These are phyloP conservation scores for Yarrowia hollandica DNA, from an alignment of 805 yeast genomes.

Conservation along the genomic window DNA sequence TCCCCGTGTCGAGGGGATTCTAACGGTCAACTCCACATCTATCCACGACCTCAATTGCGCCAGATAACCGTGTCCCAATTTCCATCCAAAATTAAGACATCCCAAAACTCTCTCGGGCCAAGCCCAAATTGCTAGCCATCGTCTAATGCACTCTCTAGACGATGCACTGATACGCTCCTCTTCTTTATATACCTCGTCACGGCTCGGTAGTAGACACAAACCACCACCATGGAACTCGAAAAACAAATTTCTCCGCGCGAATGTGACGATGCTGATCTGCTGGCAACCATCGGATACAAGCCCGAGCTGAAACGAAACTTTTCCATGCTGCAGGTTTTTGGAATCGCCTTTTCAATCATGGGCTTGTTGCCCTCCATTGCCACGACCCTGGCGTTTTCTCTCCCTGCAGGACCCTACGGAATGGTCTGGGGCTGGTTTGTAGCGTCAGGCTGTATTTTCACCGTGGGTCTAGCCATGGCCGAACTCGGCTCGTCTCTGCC, in stretches of 20 bases:
- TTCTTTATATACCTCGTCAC: no score
- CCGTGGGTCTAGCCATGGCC: not conserved
- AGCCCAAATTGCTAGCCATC: no score
- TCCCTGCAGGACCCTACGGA: not conserved
- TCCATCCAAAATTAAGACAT: no score
- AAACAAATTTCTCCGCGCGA: not conserved
- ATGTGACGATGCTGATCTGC: not conserved
- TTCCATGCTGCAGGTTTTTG: slow-evolving; percentile 1
- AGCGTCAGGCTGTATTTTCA: not conserved
- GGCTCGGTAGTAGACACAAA: no score
- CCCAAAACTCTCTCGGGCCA: no score
- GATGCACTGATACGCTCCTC: no score
- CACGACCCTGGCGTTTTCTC: not conserved
- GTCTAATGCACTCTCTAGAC: no score
- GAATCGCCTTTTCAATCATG: slow-evolving; percentile 1
- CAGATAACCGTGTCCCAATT: no score
- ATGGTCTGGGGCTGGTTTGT: slow-evolving; percentile 15
- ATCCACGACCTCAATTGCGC: no score
- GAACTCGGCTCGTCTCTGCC: slow-evolving; percentile 3
- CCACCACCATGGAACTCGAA: not conserved
- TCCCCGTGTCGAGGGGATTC: no score
- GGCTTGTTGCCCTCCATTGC: not conserved
- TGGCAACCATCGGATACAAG: not conserved
- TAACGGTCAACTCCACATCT: no score
- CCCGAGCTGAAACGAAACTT: slow-evolving; percentile 9